phyloP scores from a whole-genome alignment of 139 green algal species.

The Chlamydomonas incerta region DNA sequence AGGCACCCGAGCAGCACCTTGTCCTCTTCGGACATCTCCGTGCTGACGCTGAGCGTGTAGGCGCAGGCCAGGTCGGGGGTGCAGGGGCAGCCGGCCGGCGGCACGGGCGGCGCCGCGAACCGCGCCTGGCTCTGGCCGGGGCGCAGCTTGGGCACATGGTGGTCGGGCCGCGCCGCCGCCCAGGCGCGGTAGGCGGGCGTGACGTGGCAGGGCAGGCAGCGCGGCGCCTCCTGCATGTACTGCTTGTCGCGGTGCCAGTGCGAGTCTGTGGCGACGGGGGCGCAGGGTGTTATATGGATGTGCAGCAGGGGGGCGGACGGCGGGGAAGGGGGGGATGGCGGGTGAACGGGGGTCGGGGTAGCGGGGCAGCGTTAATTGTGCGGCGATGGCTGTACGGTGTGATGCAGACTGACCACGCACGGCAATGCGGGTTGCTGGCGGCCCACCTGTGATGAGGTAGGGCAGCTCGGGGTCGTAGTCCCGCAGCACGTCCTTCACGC shows the following conservation, averaged over 20 bases:
- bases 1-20: neutral
- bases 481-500: constrained; percentile 10
- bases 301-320: too few relatives aligned
- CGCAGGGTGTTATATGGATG: too few relatives aligned
- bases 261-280: too few relatives aligned
- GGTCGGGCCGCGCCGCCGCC: neutral
- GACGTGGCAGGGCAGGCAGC: constrained; percentile 32
- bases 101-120: neutral
- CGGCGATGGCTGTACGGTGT: too few relatives aligned
- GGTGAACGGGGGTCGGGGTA: too few relatives aligned
- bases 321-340: too few relatives aligned
- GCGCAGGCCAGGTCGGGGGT: constrained; percentile 30
- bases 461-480: constrained; percentile 34
- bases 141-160: neutral
- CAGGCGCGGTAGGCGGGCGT: neutral
- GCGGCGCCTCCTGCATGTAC: constrained; percentile 15
- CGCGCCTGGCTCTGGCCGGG: neutral
- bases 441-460: constrained; percentile 14
- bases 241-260: too few relatives aligned
- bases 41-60: constrained; percentile 7
- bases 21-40: too few relatives aligned
- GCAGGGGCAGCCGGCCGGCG: constrained; percentile 27
- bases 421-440: too few relatives aligned
- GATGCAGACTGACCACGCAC: too few relatives aligned
- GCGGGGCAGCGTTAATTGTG: too few relatives aligned